Base-by-base conservation (phyloP, 306 rosid genomes). In the Dalbergia cochinchinensis region DNA sequence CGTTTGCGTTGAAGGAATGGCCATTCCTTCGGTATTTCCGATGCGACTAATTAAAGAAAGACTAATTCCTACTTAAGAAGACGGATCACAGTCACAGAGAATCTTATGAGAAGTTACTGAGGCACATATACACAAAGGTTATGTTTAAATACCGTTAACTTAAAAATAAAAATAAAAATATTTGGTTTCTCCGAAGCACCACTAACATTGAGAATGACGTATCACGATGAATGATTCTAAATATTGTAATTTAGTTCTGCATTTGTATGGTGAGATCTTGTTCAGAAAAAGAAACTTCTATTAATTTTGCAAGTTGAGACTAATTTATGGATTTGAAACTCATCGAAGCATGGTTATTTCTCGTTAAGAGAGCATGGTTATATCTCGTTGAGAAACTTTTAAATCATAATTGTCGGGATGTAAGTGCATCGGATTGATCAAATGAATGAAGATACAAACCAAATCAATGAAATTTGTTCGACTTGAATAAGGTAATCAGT, bases 171-270 rank as follows among this genome's bases (percentile, higher is more conserved):
- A 44, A 63, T 3, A 34, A 6, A 12, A 9, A 8, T 5, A 26
- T 42, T 33, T 44, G 79, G 11, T 51, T 47, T 35, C 77, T 55
- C 71, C 71, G 4, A 33, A 10, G 48, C 63, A 76, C 13, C 4
- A 19, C 18, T 31, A 19, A 18, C 79, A 62, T 33, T 12, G 20
- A 31, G 39, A 34, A 76, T 63, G 41, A 63, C 19, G 65, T 4
- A 33, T 3, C 16, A 65, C 37, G 5, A 19, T 37, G 51, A 4
- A 9, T 14, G 39, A 4, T 6, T 48, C 61, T 51, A 42, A 31
- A 4, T 12, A 69, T 6, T 67, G 42, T 44, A 8, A 22, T 60
- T 60, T 60, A 22, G 11, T 60, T 2, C 3, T 3, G 41, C 65
- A 34, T 63, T 63, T 34, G 34, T 61, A 33, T 13, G 11, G 34